Base-by-base conservation (phyloP, 1,284 basidiomycete genomes). In the Sporisorium sorghi region DNA sequence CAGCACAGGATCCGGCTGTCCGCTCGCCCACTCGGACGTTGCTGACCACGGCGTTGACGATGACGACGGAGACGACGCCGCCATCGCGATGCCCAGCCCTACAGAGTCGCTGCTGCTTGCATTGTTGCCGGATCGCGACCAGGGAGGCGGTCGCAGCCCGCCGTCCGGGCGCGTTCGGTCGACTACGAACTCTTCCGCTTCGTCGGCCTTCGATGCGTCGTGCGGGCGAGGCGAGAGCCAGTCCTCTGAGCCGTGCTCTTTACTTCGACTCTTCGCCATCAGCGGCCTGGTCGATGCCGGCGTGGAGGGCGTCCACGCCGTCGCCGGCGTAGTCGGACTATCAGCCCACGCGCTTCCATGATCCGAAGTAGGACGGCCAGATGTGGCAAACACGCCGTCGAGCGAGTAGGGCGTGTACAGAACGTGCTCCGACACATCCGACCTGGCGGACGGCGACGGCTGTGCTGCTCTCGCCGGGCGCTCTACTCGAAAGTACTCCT, bases 301-400 rank as follows among this genome's bases (percentile, higher is more conserved):
- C 7, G 63, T 59, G 24, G 52, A 46, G 26, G 64, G 64, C 2
- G 64, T 52, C 64, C 64, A 60, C 8, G 52, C 14, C n/a, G 49
- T 60, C 21, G 47, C 56, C 19, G 63, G 63, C n/a, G 56, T 65
- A 2, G 48, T 48, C 2, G 57, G 64, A 30, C 57, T 60, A 4
- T 60, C 24, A 8, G 48, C 48, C 58, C 57, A 66, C 17, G 53
- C 54, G 40, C 50, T 48, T 8, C 26, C 46, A 24, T n/a, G 33
- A 17, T 52, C 28, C 46, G 50, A 66, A n/a, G n/a, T n/a, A n/a
- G n/a, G n/a, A 9, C 64, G 42, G 10, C 26, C 15, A 1, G 51
- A 44, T n/a, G 63, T 54, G n/a, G 26, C 49, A n/a, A 55, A 35
- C 1, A 28, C 32, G n/a, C 46, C n/a, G 7, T 56, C 52, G 43